Conservation (phyloP, 1,284 basidiomycete genomes). For the Earliella scabrosa region DNA sequence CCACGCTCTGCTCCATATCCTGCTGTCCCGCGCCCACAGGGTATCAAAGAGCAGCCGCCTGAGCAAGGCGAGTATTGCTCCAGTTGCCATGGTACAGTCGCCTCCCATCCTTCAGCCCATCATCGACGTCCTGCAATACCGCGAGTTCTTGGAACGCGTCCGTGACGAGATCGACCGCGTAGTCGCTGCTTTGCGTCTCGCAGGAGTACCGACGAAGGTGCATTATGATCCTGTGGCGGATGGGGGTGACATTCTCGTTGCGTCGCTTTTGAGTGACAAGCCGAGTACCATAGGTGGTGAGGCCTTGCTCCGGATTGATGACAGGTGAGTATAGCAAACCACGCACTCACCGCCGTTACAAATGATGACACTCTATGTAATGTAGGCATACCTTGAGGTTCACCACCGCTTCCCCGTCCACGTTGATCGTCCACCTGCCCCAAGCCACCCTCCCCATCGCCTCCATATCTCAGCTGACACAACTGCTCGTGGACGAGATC, state of each 20-base stretch:
- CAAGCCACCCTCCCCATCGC: conserved; percentile 75
- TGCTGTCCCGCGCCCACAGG: conserved; percentile 67
- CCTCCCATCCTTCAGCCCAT: conserved; percentile 59
- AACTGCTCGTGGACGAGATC: conserved; percentile 76
- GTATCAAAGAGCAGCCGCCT: conserved; percentile 55
- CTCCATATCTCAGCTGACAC: conserved; percentile 74
- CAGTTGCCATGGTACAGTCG: conserved; percentile 34
- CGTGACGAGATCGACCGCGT: conserved; percentile 59
- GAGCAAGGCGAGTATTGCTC: conserved; percentile 37
- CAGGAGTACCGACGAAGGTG: conserved; percentile 61
- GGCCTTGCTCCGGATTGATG: conserved; percentile 67
- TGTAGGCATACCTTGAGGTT: conserved; percentile 71
- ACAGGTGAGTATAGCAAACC: conserved; percentile 44
- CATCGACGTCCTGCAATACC: conserved; percentile 77
- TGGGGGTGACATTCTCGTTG: conserved; percentile 60
- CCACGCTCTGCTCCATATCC: conserved; percentile 61
- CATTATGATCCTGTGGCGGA: conserved; percentile 70
- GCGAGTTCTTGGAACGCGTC: conserved; percentile 68
- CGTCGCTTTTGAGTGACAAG: conserved; percentile 41
- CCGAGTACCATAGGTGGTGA: conserved; percentile 60
- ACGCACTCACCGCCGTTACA: no score
- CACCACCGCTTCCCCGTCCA: conserved; percentile 73
- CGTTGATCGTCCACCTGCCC: conserved; percentile 70
- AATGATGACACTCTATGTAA: no score
- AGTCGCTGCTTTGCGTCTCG: conserved; percentile 48